Evolutionary conservation across 768 basidiomycete species (phyloP).

Genomic region (Russula griseocarnosa): DNA sequence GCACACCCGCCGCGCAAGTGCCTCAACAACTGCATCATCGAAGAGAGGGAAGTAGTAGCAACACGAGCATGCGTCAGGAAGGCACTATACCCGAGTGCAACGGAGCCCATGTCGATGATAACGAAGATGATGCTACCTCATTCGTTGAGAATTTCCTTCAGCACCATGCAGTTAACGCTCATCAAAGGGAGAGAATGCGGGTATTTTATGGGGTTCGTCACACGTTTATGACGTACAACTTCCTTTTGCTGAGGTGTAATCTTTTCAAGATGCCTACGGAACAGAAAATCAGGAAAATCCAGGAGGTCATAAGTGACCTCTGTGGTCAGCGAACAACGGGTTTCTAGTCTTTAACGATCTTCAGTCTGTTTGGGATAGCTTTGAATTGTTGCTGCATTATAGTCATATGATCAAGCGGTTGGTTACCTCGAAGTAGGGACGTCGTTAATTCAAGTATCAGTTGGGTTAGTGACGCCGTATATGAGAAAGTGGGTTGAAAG

Average conservation of each 20-base stretch:
- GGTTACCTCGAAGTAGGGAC: not conserved
- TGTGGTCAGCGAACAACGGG: constrained; percentile 26
- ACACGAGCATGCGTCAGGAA: constrained; percentile 23
- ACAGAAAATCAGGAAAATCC: constrained; percentile 50
- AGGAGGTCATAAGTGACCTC: constrained; percentile 45
- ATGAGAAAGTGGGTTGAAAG: not conserved
- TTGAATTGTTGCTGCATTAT: constrained; percentile 3
- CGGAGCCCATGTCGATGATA: not conserved
- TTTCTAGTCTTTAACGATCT: constrained; percentile 2
- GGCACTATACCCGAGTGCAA: constrained; percentile 2
- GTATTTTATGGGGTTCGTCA: constrained; percentile 46
- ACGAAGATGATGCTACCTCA: constrained; percentile 30
- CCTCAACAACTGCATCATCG: constrained; percentile 3
- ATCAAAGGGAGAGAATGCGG: constrained; percentile 46
- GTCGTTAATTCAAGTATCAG: too few relatives aligned
- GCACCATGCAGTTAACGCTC: constrained; percentile 38
- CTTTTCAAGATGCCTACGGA: constrained; percentile 49
- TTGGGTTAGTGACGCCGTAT: not conserved
- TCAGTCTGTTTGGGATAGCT: not conserved
- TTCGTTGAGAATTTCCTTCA: constrained; percentile 49
- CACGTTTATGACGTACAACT: not conserved
- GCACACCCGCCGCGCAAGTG: constrained; percentile 1
- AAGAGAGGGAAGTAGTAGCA: constrained; percentile 20
- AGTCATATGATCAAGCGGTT: constrained; percentile 5
- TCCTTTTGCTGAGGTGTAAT: not conserved